Evolutionary conservation across 2,329 filamentous ascomycete genomes (phyloP), one percentile per base, ranked within the genome.

Genomic region (Knufia fluminis): DNA sequence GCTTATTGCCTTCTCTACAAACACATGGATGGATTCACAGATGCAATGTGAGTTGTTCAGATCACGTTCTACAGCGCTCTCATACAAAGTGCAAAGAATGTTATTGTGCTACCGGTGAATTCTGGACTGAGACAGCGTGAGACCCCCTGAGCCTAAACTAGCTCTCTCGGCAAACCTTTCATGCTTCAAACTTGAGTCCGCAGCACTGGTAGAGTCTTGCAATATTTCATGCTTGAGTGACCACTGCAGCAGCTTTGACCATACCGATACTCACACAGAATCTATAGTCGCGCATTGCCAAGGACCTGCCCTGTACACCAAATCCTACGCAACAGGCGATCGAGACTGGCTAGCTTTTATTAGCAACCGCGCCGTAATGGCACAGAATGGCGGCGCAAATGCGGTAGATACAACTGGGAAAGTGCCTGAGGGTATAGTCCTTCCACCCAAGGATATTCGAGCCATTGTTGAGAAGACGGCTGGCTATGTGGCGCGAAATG

Each of bases 401-500:
- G 62, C 60, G 10, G 57, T 68, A 9, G 74, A 79, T 49, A 69
- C 89, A 55, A 78, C 82, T 54, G 78, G 82, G 65, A 91, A 89
- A 66, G 82, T 87, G 28, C 91, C 91, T 2, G 71, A 82, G 51
- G 88, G 89, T 54, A 77, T 95, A 56, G 86, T 96, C 50, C 77
- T 96, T 48, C 92, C 92, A 19, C 92, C 81, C 0, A 79, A 82
- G 64, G 86, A 90, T 63, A 89, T 96, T 62, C 83, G 89, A 75
- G 75, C 74, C 17, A 78, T 91, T 58, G 82, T 98, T 62, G 90
- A 96, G 68, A 97, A 94, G 72, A 95, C 91, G 10, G 91, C 92
- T 47, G 89, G 89, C 41, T 97, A 94, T 65, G 86, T 96, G 51
- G 82, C 83, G 52, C 77, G 80, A 59, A 79, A 79, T 61, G 79